Evolutionary conservation across 78 protist genomes (phyloP).

Genomic region (Guillardia theta): DNA sequence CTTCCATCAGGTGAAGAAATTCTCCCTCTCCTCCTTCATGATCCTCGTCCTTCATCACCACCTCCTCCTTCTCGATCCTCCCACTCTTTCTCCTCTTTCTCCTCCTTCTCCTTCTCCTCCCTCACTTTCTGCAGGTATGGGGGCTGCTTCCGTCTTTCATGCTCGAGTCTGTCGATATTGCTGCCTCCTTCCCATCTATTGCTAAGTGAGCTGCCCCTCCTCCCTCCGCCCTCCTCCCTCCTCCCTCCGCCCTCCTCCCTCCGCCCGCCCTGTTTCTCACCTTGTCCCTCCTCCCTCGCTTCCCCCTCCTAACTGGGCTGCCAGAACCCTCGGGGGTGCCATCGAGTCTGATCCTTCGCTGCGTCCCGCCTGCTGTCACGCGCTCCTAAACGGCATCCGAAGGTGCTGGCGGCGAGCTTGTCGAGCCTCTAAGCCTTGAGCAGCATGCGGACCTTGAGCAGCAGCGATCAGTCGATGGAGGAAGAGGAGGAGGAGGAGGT

Average conservation of each 20-base stretch:
- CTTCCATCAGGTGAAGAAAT: neutral
- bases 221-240: too few species aligned
- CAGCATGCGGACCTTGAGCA: neutral
- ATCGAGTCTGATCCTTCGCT: neutral
- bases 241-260: too few species aligned
- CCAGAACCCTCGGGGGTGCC: neutral
- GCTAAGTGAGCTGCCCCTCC: neutral
- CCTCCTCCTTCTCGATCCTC: neutral
- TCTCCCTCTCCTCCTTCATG: neutral
- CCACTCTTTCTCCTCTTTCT: neutral
- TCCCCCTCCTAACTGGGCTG: too few species aligned
- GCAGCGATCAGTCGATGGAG: neutral
- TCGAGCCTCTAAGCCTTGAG: neutral
- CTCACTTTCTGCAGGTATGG: neutral
- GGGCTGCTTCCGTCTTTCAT: neutral
- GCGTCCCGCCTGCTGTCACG: neutral
- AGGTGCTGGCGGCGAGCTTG: neutral
- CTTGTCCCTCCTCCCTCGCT: too few species aligned
- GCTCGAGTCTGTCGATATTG: neutral
- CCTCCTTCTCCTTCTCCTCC: neutral
- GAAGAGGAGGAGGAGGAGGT: neutral
- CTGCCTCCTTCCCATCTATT: neutral
- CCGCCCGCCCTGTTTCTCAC: too few species aligned
- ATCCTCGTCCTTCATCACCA: too few species aligned
- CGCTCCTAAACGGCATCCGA: neutral